Conservation (phyloP, 768 basidiomycete genomes). For the Mycena leptocephala region DNA sequence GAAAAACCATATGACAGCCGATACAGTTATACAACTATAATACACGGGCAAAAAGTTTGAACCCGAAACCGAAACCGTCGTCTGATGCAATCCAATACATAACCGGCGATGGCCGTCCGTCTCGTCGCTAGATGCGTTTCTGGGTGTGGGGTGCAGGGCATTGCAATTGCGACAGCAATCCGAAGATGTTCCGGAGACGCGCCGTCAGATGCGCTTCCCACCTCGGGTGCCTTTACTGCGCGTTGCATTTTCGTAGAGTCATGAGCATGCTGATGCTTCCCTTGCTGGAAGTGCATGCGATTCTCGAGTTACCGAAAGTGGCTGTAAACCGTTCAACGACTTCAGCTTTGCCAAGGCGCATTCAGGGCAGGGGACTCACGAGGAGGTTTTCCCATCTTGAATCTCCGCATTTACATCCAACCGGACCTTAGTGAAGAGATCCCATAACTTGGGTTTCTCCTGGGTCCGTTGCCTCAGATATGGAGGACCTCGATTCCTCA, state of each 20-base stretch:
- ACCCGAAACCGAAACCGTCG: too few relatives aligned
- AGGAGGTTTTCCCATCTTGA: neutral
- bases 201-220: neutral
- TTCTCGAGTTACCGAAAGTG: neutral
- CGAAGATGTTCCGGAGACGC: neutral
- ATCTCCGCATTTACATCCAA: neutral
- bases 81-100: neutral
- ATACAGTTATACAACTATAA: too few relatives aligned
- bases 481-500: neutral
- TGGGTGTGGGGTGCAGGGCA: neutral
- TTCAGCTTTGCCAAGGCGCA: neutral
- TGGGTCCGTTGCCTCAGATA: neutral
- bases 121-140: neutral
- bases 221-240: neutral
- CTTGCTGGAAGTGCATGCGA: neutral
- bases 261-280: neutral
- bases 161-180: slow-evolving; percentile 2
- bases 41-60: too few relatives aligned
- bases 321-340: neutral
- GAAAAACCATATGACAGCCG: too few relatives aligned
- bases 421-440: neutral
- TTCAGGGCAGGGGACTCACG: neutral
- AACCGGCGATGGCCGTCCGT: neutral
- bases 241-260: neutral
- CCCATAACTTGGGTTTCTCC: neutral